Conservation (phyloP, 2,329 filamentous ascomycete species). For the Polychaeton citri region DNA sequence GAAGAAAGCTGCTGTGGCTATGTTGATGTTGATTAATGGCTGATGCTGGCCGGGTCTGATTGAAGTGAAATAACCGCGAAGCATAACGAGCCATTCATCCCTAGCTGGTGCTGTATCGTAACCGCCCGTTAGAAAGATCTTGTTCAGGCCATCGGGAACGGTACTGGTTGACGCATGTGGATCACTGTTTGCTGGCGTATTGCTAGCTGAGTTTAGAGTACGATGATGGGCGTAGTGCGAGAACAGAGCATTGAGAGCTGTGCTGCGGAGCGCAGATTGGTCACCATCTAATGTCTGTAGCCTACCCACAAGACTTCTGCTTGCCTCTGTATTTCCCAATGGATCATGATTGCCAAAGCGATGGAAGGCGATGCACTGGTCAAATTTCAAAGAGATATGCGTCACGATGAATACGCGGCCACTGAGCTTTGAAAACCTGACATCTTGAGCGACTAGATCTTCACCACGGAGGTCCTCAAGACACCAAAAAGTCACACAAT, state of each 20-base stretch:
- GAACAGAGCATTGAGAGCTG: conserved; percentile 6
- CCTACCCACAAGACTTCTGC: background rate
- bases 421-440: background rate
- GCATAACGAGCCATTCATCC: background rate
- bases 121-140: background rate
- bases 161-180: too few species aligned
- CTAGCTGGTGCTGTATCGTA: background rate
- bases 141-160: background rate
- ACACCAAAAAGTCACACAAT: background rate
- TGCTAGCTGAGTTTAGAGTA: too few species aligned
- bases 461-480: background rate
- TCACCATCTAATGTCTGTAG: background rate
- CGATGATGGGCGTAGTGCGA: conserved; percentile 1
- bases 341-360: background rate
- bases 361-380: background rate
- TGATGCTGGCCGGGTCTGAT: conserved; percentile 5
- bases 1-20: conserved; percentile 8
- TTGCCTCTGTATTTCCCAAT: background rate
- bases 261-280: background rate
- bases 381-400: too few species aligned
- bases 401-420: background rate
- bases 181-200: too few species aligned
- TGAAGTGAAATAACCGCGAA: conserved; percentile 9
- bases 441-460: background rate
- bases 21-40: conserved; percentile 12